These are phyloP conservation scores for Polychytrium aggregatum DNA, from an alignment of 192 early-diverging fungal genomes.

Conservation along the genomic window DNA sequence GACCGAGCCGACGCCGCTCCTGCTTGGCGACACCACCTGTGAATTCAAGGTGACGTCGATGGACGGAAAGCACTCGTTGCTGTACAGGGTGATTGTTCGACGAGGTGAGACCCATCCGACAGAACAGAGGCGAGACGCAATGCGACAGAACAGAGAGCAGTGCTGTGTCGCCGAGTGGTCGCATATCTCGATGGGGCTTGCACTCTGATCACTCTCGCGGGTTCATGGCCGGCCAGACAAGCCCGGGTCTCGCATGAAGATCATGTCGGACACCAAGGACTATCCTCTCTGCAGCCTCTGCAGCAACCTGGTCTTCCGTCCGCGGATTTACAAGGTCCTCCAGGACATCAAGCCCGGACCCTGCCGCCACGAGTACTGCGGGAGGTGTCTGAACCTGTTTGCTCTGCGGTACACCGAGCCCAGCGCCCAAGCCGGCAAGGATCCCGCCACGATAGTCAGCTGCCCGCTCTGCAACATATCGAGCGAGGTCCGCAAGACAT, in stretches of 20 bases:
- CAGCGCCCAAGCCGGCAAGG: neutral
- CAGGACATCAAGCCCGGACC: neutral
- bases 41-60: slow-evolving; percentile 12
- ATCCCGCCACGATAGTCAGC: too few species aligned
- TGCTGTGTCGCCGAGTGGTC: neutral
- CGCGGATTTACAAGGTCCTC: slow-evolving; percentile 9
- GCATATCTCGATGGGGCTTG: slow-evolving; percentile 1
- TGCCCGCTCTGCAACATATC: slow-evolving; percentile 14
- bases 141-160: neutral
- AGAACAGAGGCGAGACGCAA: neutral
- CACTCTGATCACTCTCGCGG: neutral
- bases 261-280: too few species aligned
- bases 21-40: slow-evolving; percentile 13
- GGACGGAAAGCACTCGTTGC: slow-evolving; percentile 4
- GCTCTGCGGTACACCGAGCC: neutral
- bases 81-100: slow-evolving; percentile 9
- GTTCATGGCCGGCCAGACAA: slow-evolving; percentile 1
- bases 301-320: slow-evolving; percentile 8
- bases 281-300: slow-evolving; percentile 4
- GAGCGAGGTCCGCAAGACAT: neutral
- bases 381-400: slow-evolving; percentile 18
- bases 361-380: slow-evolving; percentile 24
- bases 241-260: neutral
- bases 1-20: slow-evolving; percentile 1
- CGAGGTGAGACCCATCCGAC: slow-evolving; percentile 6